These are phyloP conservation scores for Alnus glutinosa DNA, from an alignment of 306 rosid genomes.

Conservation along the genomic window DNA sequence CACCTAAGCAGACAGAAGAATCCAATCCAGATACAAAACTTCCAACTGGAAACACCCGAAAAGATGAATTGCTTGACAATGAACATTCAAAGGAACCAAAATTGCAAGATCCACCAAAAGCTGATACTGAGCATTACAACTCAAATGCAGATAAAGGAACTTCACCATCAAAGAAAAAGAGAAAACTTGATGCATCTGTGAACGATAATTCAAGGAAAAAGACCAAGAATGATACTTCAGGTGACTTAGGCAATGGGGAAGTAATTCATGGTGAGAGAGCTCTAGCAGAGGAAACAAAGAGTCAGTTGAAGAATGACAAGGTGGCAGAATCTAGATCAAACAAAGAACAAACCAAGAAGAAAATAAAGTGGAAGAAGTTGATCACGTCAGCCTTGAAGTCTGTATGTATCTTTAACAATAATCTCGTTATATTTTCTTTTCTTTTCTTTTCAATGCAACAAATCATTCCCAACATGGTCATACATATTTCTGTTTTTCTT, in stretches of 20 bases:
- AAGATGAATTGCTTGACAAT: slow-evolving; percentile 28
- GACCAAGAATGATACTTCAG: slow-evolving; percentile 39
- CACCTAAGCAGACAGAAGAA: slow-evolving; percentile 40
- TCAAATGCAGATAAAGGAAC: slow-evolving; percentile 38
- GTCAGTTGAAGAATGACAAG: slow-evolving; percentile 33
- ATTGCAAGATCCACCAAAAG: slow-evolving; percentile 38
- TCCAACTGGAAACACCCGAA: slow-evolving; percentile 36
- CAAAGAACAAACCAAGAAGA: slow-evolving; percentile 32
- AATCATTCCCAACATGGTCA: background rate
- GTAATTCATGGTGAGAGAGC: slow-evolving; percentile 64
- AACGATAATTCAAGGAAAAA: slow-evolving; percentile 48
- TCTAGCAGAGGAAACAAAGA: slow-evolving; percentile 27
- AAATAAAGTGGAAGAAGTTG: slow-evolving; percentile 82
- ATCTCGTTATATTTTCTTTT: background rate
- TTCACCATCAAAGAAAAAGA: slow-evolving; percentile 53
- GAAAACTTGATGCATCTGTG: slow-evolving; percentile 58
- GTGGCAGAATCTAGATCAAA: slow-evolving; percentile 12
- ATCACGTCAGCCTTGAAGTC: slow-evolving; percentile 72
- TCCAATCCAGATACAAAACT: slow-evolving; percentile 40
- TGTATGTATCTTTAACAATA: slow-evolving; percentile 43
- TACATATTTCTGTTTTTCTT: background rate
- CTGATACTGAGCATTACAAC: slow-evolving; percentile 16
- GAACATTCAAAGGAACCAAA: slow-evolving; percentile 34
- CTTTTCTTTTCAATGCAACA: background rate
- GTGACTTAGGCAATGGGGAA: slow-evolving; percentile 56